Evolutionary conservation across 2,329 filamentous ascomycete species (phyloP).

Genomic region (Penicillium psychrosexuale): DNA sequence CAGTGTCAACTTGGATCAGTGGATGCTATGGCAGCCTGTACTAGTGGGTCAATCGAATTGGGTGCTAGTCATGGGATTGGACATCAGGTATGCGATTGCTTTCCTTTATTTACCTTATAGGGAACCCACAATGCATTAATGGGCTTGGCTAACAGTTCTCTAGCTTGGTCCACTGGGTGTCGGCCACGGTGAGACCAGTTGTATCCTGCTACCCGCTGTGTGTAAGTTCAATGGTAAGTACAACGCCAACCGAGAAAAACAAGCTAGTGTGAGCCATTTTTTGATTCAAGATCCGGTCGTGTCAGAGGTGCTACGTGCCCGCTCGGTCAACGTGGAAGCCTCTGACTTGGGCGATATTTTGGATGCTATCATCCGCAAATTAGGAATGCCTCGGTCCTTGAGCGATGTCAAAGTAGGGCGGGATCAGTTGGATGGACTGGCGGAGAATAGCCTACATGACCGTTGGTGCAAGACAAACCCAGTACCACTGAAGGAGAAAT

Average conservation of each 20-base stretch:
- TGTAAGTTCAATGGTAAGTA: constrained; percentile 53
- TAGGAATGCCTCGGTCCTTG: constrained; percentile 55
- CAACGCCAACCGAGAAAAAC: constrained; percentile 44
- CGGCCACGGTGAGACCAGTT: constrained; percentile 60
- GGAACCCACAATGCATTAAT: neutral
- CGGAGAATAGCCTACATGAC: constrained; percentile 30
- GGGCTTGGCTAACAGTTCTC: neutral
- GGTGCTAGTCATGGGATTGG: constrained; percentile 54
- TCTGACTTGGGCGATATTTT: constrained; percentile 53
- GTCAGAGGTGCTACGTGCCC: constrained; percentile 33
- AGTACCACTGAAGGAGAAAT: constrained; percentile 19
- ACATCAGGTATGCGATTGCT: constrained; percentile 42
- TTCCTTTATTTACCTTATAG: constrained; percentile 1
- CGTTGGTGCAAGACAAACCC: constrained; percentile 22
- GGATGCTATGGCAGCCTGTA: constrained; percentile 51
- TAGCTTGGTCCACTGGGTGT: constrained; percentile 55
- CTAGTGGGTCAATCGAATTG: constrained; percentile 42
- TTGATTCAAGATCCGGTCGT: constrained; percentile 42
- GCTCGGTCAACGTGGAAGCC: constrained; percentile 23
- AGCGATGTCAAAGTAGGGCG: constrained; percentile 51
- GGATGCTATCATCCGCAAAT: constrained; percentile 49
- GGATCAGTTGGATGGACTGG: constrained; percentile 50
- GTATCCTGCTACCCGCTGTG: constrained; percentile 54
- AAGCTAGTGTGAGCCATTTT: constrained; percentile 41
- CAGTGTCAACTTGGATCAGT: constrained; percentile 52